phyloP scores from a whole-genome alignment of 148 eudicot genomes.

The Heliamphora exappendiculata region DNA sequence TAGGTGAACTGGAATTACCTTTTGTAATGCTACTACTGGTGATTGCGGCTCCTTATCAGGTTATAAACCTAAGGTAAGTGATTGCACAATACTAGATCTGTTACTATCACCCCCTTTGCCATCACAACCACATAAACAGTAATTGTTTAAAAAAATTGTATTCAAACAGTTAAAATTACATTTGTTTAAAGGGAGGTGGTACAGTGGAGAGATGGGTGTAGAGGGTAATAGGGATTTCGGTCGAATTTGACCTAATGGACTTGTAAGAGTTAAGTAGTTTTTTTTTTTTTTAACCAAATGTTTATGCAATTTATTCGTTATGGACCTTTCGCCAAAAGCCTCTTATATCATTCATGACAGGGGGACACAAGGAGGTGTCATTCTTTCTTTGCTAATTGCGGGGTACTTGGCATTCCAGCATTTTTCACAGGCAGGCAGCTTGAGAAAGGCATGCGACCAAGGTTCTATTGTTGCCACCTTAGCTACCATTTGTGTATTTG shows the following conservation, averaged over 20 bases:
- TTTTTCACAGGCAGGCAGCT: conserved; percentile 62
- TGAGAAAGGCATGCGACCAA: conserved; percentile 64
- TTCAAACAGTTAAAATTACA: too few relatives aligned
- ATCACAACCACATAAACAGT: too few relatives aligned
- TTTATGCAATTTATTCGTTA: too few relatives aligned
- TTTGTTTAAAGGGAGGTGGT: too few relatives aligned
- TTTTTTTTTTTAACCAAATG: too few relatives aligned
- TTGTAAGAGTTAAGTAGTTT: background rate
- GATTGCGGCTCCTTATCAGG: conserved; percentile 65
- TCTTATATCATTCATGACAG: conserved; percentile 28
- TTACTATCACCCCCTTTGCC: too few relatives aligned
- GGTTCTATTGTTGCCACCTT: conserved; percentile 69
- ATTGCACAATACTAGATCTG: background rate
- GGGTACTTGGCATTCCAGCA: conserved; percentile 81
- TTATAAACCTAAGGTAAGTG: conserved; percentile 64
- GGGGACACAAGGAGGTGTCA: conserved; percentile 61
- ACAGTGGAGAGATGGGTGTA: too few relatives aligned
- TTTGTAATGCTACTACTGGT: conserved; percentile 58
- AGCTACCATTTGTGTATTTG: conserved; percentile 45
- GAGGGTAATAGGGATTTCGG: too few relatives aligned
- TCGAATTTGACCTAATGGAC: too few relatives aligned
- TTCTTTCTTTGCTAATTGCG: conserved; percentile 57
- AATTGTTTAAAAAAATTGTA: too few relatives aligned
- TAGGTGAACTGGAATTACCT: conserved; percentile 90
- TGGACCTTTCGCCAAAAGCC: too few relatives aligned